phyloP scores from a whole-genome alignment of 106 monocot genomes.

The Dendrobium officinale region DNA sequence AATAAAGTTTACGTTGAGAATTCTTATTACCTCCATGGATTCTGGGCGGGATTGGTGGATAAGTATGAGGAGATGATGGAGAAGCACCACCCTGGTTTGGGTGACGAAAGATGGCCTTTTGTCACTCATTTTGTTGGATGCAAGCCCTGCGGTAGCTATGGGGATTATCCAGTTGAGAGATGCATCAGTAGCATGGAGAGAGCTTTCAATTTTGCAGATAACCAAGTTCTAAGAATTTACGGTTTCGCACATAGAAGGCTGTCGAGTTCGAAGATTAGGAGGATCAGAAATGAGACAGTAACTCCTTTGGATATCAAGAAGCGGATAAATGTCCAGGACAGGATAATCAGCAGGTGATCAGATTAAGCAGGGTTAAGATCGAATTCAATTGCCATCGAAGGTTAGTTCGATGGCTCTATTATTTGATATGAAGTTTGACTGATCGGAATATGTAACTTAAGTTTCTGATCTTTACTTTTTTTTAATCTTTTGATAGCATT shows the following conservation, averaged over 20 bases:
- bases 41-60: constrained; percentile 68
- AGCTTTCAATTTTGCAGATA: constrained; percentile 78
- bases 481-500: not conserved
- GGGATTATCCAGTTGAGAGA: constrained; percentile 64
- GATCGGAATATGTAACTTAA: constrained; percentile 2
- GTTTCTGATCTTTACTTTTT: not conserved
- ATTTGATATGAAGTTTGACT: constrained; percentile 10
- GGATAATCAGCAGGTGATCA: constrained; percentile 7
- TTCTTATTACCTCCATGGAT: constrained; percentile 71
- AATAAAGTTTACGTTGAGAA: constrained; percentile 54
- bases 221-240: constrained; percentile 63
- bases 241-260: constrained; percentile 55
- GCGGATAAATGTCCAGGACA: constrained; percentile 11
- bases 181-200: constrained; percentile 72
- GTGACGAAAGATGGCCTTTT: constrained; percentile 77
- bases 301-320: constrained; percentile 41
- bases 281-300: constrained; percentile 31
- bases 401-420: constrained; percentile 11
- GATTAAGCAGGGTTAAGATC: not conserved
- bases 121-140: constrained; percentile 80
- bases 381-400: not conserved
- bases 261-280: constrained; percentile 37
- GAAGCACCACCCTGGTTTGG: constrained; percentile 61
- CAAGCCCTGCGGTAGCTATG: constrained; percentile 72
- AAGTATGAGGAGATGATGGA: constrained; percentile 87